phyloP scores from a whole-genome alignment of 176 grass and related monocot genomes.

The Oryza punctata region DNA sequence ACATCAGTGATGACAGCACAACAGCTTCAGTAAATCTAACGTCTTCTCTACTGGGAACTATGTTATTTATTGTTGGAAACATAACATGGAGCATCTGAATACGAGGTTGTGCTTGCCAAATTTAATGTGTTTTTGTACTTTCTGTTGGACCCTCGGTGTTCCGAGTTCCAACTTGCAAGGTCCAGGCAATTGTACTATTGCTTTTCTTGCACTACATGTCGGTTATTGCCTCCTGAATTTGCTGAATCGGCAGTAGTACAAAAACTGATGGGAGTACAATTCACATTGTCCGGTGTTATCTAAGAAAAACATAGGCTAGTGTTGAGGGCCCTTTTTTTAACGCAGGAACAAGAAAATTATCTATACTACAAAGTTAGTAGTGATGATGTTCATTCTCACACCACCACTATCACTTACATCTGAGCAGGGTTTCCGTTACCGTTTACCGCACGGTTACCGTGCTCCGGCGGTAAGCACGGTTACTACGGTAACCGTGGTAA shows the following conservation, averaged over 20 bases:
- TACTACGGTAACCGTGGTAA: too few relatives aligned
- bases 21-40: neutral
- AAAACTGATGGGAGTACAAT: neutral
- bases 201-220: neutral
- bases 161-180: neutral
- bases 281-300: neutral
- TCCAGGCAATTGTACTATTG: neutral
- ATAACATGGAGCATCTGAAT: neutral
- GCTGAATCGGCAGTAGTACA: neutral
- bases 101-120: neutral
- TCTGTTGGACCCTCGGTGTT: neutral
- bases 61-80: conserved; percentile 5
- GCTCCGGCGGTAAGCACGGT: too few relatives aligned
- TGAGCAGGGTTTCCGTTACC: too few relatives aligned
- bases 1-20: neutral
- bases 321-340: too few relatives aligned
- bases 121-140: neutral
- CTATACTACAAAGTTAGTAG: too few relatives aligned
- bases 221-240: neutral
- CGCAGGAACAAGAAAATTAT: too few relatives aligned
- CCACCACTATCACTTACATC: too few relatives aligned
- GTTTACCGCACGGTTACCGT: too few relatives aligned
- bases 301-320: neutral
- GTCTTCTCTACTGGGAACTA: too few relatives aligned
- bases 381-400: too few relatives aligned